Base-by-base conservation (phyloP, 2,329 filamentous ascomycete genomes). In the Aspergillus caelatus region DNA sequence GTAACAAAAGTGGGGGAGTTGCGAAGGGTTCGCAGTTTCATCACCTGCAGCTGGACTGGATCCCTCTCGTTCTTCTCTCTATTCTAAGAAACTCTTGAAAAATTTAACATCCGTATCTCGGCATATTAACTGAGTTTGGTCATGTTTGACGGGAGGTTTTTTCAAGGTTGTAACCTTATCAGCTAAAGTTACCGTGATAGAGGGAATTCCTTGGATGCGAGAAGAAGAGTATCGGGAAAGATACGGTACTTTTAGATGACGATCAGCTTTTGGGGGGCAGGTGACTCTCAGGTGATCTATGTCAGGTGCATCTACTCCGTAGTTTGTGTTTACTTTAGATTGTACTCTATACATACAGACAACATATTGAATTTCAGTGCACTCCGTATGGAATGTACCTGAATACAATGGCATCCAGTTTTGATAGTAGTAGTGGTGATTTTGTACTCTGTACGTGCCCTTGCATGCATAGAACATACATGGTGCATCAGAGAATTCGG, bases 21-120 rank as follows among this genome's bases (percentile, higher is more conserved):
- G 45, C 23, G 48, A 43, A 54, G 57, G 52, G 23, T 32, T 65
- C n/a, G 55, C 53, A 41, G 62, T 59, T 59, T 64, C 50, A 64
- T 62, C 34, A 66, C 58, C 50, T 55, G 60, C 62, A 60, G 53
- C 34, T 64, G 54, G 59, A 16, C 45, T 50, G 50, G 60, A 52
- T 52, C 48, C 26, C 26, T 61, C 34, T 36, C 34, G 34, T 36
- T 36, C 34, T 36, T 36, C 46, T 21, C 52, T 54, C 52, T 53
- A 53, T 54, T 54, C 52, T 36, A 36, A 21, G 30, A 32, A 54
- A 39, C 53, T 23, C 23, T 53, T 53, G 39, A 39, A 57, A 62
- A 62, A 54, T 58, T 36, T 59, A 59, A 57, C 9, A 54, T 39
- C 52, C 32, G 30, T 54, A 23, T 9, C 26, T 48, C n/a, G 30